Evolutionary conservation across 495 filamentous ascomycete genomes (phyloP), one percentile per base, ranked within the genome.

Genomic region (Lineolata rhizophorae): DNA sequence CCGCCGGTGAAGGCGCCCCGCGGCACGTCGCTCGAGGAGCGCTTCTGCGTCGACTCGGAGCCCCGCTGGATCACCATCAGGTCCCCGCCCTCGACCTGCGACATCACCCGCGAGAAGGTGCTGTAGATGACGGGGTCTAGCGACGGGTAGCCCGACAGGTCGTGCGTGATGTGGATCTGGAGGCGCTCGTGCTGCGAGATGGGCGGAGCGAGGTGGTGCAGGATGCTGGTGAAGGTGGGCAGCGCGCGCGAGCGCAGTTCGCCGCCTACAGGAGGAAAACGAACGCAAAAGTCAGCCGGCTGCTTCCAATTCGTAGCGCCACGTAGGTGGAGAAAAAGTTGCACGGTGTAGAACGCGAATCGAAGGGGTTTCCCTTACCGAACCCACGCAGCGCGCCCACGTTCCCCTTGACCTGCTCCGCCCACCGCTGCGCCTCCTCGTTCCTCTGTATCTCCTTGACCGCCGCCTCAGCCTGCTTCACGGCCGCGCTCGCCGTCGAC

Each of bases 111-210:
- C 34, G 78, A 82, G 60, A 99, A 99, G 41, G 87, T 82, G 20
- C 64, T 63, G 53, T 93, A 84, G 46, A 95, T 80, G 18, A 94
- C 66, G 8, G 84, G 83, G 51, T 95, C 84, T 37, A 99, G 70
- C 24, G 77, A 82, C 5, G 90, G 87, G 52, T 99, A 99, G 33
- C 78, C 79, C 30, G 81, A 70, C 13, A 95, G 64, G 48, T 94
- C 83, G 57, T 95, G 90, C 13, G 90, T 93, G 35, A 90, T 80
- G 60, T 99, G 87, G 49, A 99, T 99, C 44, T 87, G 78, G 5
- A 99, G 77, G 31, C 87, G 79, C 57, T 99, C 87, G 54, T 95
- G 90, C 4, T 85, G 87, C 15, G 82, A 87, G 44, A 99, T 99
- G 6, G 87, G 87, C 25, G 87, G 90, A 2, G 87, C 90, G 34